phyloP scores from a whole-genome alignment of 495 filamentous ascomycete species.

The Neurospora africana region DNA sequence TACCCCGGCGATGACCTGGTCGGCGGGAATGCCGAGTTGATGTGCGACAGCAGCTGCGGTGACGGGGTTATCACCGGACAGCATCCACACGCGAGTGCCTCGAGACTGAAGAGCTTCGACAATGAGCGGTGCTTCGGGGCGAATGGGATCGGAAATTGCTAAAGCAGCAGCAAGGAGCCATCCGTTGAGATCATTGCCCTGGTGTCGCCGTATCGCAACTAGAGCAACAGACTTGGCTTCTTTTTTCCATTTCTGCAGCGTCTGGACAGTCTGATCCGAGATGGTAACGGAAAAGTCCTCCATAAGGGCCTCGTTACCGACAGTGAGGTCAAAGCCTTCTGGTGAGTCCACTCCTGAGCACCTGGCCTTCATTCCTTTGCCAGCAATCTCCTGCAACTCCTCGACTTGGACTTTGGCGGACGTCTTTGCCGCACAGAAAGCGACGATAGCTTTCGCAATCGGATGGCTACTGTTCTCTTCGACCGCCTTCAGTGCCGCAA shows the following conservation, averaged over 20 bases:
- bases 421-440: conserved; percentile 43
- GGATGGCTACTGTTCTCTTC: conserved; percentile 85
- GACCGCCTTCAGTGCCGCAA: conserved; percentile 49
- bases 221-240: conserved; percentile 67
- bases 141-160: conserved; percentile 62
- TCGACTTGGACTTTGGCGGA: conserved; percentile 23
- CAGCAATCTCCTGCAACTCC: conserved; percentile 63
- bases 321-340: conserved; percentile 50
- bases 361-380: conserved; percentile 67
- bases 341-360: conserved; percentile 37
- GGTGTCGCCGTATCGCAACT: conserved; percentile 37
- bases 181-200: neutral
- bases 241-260: conserved; percentile 55
- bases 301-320: conserved; percentile 79
- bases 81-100: conserved; percentile 75
- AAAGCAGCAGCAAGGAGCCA: conserved; percentile 41
- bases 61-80: conserved; percentile 72
- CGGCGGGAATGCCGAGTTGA: conserved; percentile 60
- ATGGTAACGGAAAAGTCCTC: conserved; percentile 29
- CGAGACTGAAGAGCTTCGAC: conserved; percentile 56
- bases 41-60: conserved; percentile 69
- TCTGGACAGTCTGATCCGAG: conserved; percentile 21
- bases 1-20: conserved; percentile 78
- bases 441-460: conserved; percentile 69
- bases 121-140: conserved; percentile 59